Percentiles rank a stretch among this genome's conserved stretches.
These are phyloP conservation scores for Calonectria hongkongensis DNA, from an alignment of 2,329 filamentous ascomycete genomes.

Conservation along the genomic window DNA sequence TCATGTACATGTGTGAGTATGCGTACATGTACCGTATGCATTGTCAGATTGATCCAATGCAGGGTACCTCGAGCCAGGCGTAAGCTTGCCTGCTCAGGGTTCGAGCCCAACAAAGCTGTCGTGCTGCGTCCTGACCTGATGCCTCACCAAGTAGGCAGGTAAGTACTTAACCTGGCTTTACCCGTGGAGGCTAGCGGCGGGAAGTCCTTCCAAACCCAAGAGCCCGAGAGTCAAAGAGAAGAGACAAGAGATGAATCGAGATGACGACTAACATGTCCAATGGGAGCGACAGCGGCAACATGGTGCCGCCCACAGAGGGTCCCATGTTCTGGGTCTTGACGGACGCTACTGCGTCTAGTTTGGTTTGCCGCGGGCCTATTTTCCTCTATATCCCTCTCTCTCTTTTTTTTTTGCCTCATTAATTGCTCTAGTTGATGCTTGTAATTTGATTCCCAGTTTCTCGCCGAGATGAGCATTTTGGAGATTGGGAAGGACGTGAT, in stretches of 20 bases:
- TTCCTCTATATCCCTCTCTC: background rate
- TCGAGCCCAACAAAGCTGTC: slow-evolving; percentile 22
- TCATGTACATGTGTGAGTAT: slow-evolving; percentile 28
- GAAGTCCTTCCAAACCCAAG: slow-evolving; percentile 2
- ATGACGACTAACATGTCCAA: slow-evolving; percentile 35
- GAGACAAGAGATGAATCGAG: slow-evolving; percentile 36
- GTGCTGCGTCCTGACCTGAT: slow-evolving; percentile 29
- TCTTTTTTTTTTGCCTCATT: slow-evolving; percentile 26
- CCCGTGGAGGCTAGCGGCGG: slow-evolving; percentile 3
- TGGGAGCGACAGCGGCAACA: slow-evolving; percentile 34
- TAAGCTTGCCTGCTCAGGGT: slow-evolving; percentile 28
- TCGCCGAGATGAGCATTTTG: slow-evolving; percentile 28
- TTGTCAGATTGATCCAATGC: slow-evolving; percentile 35
- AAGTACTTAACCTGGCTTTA: slow-evolving; percentile 15
- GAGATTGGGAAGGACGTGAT: slow-evolving; percentile 38
- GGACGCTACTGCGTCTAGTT: slow-evolving; percentile 36
- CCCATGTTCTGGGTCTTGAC: slow-evolving; percentile 31
- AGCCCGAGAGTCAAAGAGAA: slow-evolving; percentile 28
- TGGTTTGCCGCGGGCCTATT: slow-evolving; percentile 14
- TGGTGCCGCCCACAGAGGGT: slow-evolving; percentile 35
- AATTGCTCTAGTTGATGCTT: slow-evolving; percentile 9
- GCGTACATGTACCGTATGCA: slow-evolving; percentile 28
- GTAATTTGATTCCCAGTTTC: background rate
- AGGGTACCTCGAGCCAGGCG: slow-evolving; percentile 31
- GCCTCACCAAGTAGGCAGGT: slow-evolving; percentile 20